Evolutionary conservation across 352 stramenopile species (phyloP), one percentile per base, ranked within the genome.

Genomic region (Phytophthora ohioensis): DNA sequence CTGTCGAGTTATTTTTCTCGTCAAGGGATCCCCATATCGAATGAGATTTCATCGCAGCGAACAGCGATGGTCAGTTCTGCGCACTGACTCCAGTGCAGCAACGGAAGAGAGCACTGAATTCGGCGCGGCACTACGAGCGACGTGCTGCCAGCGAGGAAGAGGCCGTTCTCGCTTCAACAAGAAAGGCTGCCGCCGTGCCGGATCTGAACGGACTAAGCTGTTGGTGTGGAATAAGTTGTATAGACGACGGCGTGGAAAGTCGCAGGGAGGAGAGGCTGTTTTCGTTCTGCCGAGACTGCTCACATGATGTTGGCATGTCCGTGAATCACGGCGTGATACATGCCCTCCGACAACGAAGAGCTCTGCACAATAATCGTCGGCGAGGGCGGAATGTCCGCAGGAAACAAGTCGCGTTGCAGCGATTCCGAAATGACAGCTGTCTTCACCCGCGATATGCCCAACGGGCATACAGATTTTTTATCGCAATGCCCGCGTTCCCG

Each of bases 331-430:
- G 21, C 21, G 21, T 27, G 1, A 27, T 36, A 58, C 34, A 48
- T 34, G 51, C 11, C 17, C 12, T 45, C 12, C 39, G 7, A 45
- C 13, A 5, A 36, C 10, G 52, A 57, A 31, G 17, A 34, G 12
- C 27, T 38, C 21, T 21, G 35, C 13, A 27, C 21, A 27, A 27
- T 27, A 27, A 27, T 27, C 21, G 21, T 21, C 17, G 46, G 36
- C 52, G 27, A 60, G 47, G 67, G 47, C 61, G 67, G 67, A 75
- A 75, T 51, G 52, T 74, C 53, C 11, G 39, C 64, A 57, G 38
- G 64, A 59, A 65, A 60, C 41, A 57, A 57, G 67, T 61, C 46
- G 31, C 67, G 67, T 57, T 46, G 47, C 53, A 38, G 53, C 60
- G 46, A 70, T 69, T 75, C 61, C 27, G 15, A 8, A 7, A 10